These are phyloP conservation scores for Nepenthes gracilis DNA, from an alignment of 148 eudicot genomes.

Conservation along the genomic window DNA sequence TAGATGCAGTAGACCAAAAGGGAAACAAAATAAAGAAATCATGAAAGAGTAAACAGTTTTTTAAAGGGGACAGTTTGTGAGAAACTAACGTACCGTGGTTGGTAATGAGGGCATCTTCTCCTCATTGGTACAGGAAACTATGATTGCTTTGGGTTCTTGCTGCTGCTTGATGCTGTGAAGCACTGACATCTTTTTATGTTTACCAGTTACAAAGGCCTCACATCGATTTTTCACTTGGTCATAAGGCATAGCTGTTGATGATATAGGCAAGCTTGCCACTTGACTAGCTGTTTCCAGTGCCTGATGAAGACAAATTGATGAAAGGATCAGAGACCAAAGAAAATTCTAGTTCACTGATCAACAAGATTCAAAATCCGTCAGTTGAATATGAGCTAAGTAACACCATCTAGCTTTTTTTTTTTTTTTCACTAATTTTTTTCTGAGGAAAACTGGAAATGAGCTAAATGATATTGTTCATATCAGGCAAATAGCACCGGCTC, in stretches of 20 bases:
- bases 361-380: too few species aligned
- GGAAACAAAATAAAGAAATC: background rate
- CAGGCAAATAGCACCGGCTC: too few species aligned
- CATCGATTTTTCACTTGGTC: slow-evolving; percentile 81
- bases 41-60: background rate
- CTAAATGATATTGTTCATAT: too few species aligned
- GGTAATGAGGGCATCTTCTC: slow-evolving; percentile 12
- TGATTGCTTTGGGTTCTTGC: slow-evolving; percentile 46
- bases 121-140: slow-evolving; percentile 21
- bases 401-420: too few species aligned
- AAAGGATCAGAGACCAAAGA: too few species aligned
- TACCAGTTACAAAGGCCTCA: slow-evolving; percentile 77
- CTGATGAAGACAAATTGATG: slow-evolving; percentile 15
- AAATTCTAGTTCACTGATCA: too few species aligned
- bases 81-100: slow-evolving; percentile 27
- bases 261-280: slow-evolving; percentile 59
- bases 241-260: slow-evolving; percentile 45
- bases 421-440: too few species aligned
- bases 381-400: too few species aligned
- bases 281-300: slow-evolving; percentile 80
- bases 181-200: slow-evolving; percentile 79
- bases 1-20: background rate
- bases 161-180: slow-evolving; percentile 57
- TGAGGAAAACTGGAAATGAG: too few species aligned
- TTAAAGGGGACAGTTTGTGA: background rate